Evolutionary conservation across 2,329 filamentous ascomycete genomes (phyloP), one percentile per base, ranked within the genome.

Genomic region (Camptophora hylomeconis): DNA sequence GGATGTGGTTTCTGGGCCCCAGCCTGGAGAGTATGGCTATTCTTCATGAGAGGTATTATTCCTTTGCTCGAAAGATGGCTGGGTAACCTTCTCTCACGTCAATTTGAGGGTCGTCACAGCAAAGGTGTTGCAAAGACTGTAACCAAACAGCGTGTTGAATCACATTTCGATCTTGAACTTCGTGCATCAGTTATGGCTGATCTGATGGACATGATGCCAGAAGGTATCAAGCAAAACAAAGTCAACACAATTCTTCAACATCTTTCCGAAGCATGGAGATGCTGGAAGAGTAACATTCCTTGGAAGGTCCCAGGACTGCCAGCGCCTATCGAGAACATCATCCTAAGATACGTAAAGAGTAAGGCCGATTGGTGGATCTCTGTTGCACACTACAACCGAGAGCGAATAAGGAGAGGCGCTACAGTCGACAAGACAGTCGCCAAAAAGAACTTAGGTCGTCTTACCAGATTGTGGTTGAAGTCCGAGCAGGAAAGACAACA

Each of bases 341-440:
- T 98, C 47, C 66, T 98, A 38, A 80, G 89, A 48, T 98, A 98
- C 46, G 92, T 98, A 46, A 98, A 98, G 65, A 87, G 84, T 44
- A 98, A 98, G 65, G 89, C 89, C 11, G 89, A 98, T 53, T 98
- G 89, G 92, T 98, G 89, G 89, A 87, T 98, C 37, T 95, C 86
- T 13, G 92, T 98, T 17, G 89, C 89, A 7, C 89, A 98, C 52
- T 98, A 98, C 63, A 98, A 98, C 52, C 80, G 89, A 47, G 89
- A 98, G 61, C 80, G 89, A 53, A 98, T 98, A 48, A 74, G 89
- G 45, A 72, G 89, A 54, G 92, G 89, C 50, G 92, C 89, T 2
- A 98, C 89, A 2, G 89, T 98, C 8, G 89, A 98, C 54, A 98
- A 98, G 65, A 98, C 89, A 3, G 92, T 98, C 15, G 89, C 89